Evolutionary conservation across 1,284 basidiomycete species (phyloP), one percentile per base, ranked within the genome.

Genomic region (Inonotus hispidus): DNA sequence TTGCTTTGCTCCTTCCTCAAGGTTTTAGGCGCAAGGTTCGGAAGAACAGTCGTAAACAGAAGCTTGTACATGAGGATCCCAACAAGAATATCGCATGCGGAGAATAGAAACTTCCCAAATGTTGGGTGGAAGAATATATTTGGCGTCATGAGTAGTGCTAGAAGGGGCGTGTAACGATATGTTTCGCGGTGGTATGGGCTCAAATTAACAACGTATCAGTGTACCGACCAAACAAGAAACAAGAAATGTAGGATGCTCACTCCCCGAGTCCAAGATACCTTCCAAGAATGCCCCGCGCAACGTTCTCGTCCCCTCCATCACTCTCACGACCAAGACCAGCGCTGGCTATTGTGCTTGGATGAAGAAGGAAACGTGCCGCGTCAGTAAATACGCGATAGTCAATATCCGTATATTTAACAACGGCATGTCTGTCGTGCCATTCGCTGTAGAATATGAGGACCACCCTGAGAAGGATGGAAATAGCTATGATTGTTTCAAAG

Each of bases 351-450:
- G n/a, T n/a, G n/a, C n/a, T 64, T 3, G 73, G 70, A 45, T 66
- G 55, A 38, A 75, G 72, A 62, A 92, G 69, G 69, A 90, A 94
- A 23, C 77, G 76, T 2, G 93, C 85, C 3, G 95, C 97, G 72
- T 98, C 95, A 60, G 85, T 91, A 77, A 98, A 97, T 65, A 99
- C 96, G 46, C 87, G 82, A 73, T 98, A 99, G 76, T 99, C 97
- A 62, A 99, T 81, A 74, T 99, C 96, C 16, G 96, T 99, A 72
- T 98, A 99, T 71, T 95, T 95, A 35, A 98, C 83, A n/a, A 84
- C 71, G 1, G 89, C 90, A 64, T 77, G 84, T 2, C 82, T 81
- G 69, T 96, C 93, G 65, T 95, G 93, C 83, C 92, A 93, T 74
- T 90, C 88, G 69, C 92, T 93, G 72, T 93, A 95, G 4, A 87